Conservation (phyloP, 1,139 yeast species). For the Hemisphaericaspora xylofermentans region DNA sequence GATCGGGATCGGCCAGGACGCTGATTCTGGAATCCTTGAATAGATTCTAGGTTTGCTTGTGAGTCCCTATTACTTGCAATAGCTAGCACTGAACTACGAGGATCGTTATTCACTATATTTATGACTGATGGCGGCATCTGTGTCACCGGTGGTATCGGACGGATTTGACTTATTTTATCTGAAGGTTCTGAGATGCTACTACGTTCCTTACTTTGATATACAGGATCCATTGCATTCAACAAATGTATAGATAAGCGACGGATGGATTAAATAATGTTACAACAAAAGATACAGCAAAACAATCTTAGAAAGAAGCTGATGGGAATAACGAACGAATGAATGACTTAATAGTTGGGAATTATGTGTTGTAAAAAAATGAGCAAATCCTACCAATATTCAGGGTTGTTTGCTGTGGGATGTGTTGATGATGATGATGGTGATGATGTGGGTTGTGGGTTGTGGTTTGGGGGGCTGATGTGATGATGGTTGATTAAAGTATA, state of each 20-base stretch:
- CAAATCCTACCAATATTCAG: background rate
- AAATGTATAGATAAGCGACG: no score
- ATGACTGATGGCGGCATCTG: constrained; percentile 6
- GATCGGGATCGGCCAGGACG: constrained; percentile 10
- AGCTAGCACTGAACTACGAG: constrained; percentile 9
- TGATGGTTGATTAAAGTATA: no score
- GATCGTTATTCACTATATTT: constrained; percentile 10
- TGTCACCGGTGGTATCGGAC: background rate
- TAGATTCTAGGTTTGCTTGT: background rate
- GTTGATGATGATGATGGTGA: no score
- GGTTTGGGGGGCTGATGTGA: no score
- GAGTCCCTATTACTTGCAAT: constrained; percentile 1
- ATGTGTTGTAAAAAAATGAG: background rate
- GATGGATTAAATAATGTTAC: background rate
- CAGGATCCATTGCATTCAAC: background rate
- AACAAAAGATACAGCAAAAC: background rate
- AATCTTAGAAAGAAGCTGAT: background rate
- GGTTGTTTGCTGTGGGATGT: no score
- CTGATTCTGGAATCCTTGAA: constrained; percentile 1
- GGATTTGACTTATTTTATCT: constrained; percentile 4
- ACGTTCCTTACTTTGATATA: background rate
- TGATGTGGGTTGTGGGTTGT: no score
- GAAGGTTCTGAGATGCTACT: constrained; percentile 6
- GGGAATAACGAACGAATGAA: constrained; percentile 4
- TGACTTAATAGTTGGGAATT: constrained; percentile 12